A percentile compares a stretch with the other conserved stretches of the same genome.
These are phyloP conservation scores for Echinosphaeria canescens DNA, from an alignment of 2,329 filamentous ascomycete genomes.

Conservation along the genomic window DNA sequence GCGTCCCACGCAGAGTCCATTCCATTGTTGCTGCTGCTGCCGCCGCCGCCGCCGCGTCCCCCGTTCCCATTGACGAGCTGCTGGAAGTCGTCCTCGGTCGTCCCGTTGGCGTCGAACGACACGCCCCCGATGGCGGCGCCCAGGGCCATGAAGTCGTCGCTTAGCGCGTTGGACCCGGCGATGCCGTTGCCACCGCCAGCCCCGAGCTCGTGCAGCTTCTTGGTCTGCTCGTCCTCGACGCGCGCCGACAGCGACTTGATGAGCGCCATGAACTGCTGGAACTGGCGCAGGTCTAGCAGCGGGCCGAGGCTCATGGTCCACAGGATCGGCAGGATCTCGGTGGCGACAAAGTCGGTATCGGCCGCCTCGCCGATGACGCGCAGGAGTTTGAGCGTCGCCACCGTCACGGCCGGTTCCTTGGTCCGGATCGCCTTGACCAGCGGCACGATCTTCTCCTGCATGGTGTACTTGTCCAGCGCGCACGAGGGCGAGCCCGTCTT, in stretches of 20 bases:
- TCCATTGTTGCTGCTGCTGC: slow-evolving; percentile 13
- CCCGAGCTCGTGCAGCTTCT: slow-evolving; percentile 70
- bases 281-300: slow-evolving; percentile 68
- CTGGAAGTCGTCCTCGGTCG: slow-evolving; percentile 61
- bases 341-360: slow-evolving; percentile 78
- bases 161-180: slow-evolving; percentile 22
- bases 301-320: slow-evolving; percentile 89
- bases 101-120: slow-evolving; percentile 27
- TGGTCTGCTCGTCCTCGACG: slow-evolving; percentile 75
- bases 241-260: slow-evolving; percentile 61
- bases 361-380: slow-evolving; percentile 62
- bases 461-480: slow-evolving; percentile 90
- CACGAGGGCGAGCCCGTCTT: slow-evolving; percentile 47
- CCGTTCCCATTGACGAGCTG: slow-evolving; percentile 67
- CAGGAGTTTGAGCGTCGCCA: slow-evolving; percentile 73
- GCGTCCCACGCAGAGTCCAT: slow-evolving; percentile 30
- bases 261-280: slow-evolving; percentile 73
- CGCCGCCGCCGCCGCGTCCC: slow-evolving; percentile 16
- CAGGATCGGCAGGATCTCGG: slow-evolving; percentile 73
- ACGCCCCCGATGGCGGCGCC: slow-evolving; percentile 42
- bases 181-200: slow-evolving; percentile 34
- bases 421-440: slow-evolving; percentile 87
- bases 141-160: slow-evolving; percentile 50
- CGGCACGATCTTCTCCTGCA: slow-evolving; percentile 93
- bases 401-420: slow-evolving; percentile 94